Evolutionary conservation across 2,329 filamentous ascomycete genomes (phyloP), one percentile per base, ranked within the genome.

Genomic region (Leptosphaerulina australis): DNA sequence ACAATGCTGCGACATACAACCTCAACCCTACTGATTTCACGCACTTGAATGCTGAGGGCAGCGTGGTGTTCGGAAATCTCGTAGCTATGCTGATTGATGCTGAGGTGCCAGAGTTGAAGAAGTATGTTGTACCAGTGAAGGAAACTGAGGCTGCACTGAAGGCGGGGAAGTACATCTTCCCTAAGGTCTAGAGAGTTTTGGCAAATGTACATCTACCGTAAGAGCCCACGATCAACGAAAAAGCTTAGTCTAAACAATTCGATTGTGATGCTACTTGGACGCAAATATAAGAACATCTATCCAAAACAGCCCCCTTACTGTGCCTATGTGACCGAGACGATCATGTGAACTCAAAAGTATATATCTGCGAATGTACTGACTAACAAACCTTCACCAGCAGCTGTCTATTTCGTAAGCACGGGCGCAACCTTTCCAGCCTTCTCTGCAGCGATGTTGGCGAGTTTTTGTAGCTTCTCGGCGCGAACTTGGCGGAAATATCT

Each of bases 401-500:
- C 5, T 14, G 7, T 46, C 50, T 65, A 73, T 36, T 72, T 73
- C 21, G 56, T 43, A 24, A 73, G 58, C n/a, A 71, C 47, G 0
- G 70, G 70, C 0, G 64, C 66, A 21, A 58, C 59, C 39, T 68
- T 59, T 36, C 64, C 60, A 15, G 72, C 73, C 66, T 84, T 85
- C 21, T 81, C 77, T 4, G 86, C 83, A 8, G 87, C 85, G 41
- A 85, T 64, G 40, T 84, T 80, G 10, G 86, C 85, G 12, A 85
- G 79, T 68, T 86, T 88, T 58, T 84, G 81, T 33, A 96, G 77
- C 69, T 88, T 87, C 59, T 88, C 81, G 34, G 85, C 81, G 63
- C 84, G 85, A 49, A 95, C 64, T 60, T 85, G 84, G 60, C 86
- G 84, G 44, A 97, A 69, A 64, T 94, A 96, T 63, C 90, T 84